Evolutionary conservation across 345 rosid species (phyloP), one percentile per base, ranked within the genome.

Genomic region (Linum usitatissimum): DNA sequence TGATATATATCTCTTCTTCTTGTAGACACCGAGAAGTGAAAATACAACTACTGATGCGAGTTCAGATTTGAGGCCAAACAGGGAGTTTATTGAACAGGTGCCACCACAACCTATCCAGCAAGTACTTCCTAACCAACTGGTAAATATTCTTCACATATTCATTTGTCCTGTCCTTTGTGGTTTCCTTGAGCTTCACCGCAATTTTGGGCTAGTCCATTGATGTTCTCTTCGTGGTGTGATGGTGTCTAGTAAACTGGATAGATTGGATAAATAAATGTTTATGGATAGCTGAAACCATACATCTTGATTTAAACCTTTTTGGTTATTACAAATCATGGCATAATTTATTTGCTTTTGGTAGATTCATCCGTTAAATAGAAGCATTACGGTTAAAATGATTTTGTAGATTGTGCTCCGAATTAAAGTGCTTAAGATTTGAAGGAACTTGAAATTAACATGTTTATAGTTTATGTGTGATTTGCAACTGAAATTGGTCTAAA

Each of bases 11-110:
- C 62, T 9, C 34, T 61, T 58, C 30, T n/a, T 64, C 30, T 61
- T 63, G 67, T 61, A 80, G 80, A 72, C 63, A 73, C 62, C 74
- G 65, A 64, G 71, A 63, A 76, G 69, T 58, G 81, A 81, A 67
- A 60, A 70, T 49, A 66, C 68, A 57, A 56, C 67, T 61, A 53
- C 61, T 55, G 65, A 73, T 66, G 63, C 74, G 57, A 64, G 53
- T 55, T 66, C 70, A 23, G 78, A 74, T 57, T 23, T 10, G 57
- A 77, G 66, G 57, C 64, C 69, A 64, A 75, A 69, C 34, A 63
- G 66, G 56, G 48, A 69, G 64, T 74, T 54, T 54, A 64, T 31
- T 68, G 70, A 76, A 28, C 58, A 40, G 64, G 58, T 56, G 20
- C 68, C 72, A 61, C 56, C 59, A 62, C 39, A 69, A 62, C 72